Base-by-base conservation (phyloP, 805 yeast species). In the Saccharomycopsis vini region DNA sequence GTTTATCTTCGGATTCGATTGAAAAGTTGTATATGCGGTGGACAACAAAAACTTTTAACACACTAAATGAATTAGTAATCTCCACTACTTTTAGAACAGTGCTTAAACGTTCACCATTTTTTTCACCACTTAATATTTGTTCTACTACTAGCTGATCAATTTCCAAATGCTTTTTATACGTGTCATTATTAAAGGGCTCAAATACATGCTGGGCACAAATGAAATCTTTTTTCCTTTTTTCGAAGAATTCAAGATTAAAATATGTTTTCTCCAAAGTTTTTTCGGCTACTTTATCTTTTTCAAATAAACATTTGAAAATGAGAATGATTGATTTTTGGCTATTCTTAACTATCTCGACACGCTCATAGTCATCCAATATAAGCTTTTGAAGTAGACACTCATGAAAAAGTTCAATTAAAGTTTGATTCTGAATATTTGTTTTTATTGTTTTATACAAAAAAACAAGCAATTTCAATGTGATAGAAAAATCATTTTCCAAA, bases 301-400 rank as follows among this genome's bases (percentile, higher is more conserved):
- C 7, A 26, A 26, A 26, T 9, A 26, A 9, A 26, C 12, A 26
- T 26, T 26, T 12, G 29, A 9, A 26, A 26, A 26, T 9, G 7
- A 26, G 29, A 12, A 7, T 26, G 7, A 26, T 26, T 26, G 29
- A 7, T 26, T 26, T 47, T 44, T 3, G 43, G 47, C 18, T 34
- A 43, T 36, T 43, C 44, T 13, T 36, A 40, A 3, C 24, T 47
- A 5, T 33, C 45, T 13, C 29, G 10, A 26, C 7, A 9, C 12
- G 7, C 29, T 26, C 29, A 9, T 26, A 9, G 12, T 26, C 12
- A 12, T 12, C 12, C 12, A 26, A 26, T 26, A 26, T 7, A 26
- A 26, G 29, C 29, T 9, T 26, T 26, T 26, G 29, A 12, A 26
- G 29, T 9, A 26, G 29, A 7, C 29, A 9, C 10, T 26, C 12